Conservation (phyloP, 116 monocot species). For the Dioscorea cayenensis region DNA sequence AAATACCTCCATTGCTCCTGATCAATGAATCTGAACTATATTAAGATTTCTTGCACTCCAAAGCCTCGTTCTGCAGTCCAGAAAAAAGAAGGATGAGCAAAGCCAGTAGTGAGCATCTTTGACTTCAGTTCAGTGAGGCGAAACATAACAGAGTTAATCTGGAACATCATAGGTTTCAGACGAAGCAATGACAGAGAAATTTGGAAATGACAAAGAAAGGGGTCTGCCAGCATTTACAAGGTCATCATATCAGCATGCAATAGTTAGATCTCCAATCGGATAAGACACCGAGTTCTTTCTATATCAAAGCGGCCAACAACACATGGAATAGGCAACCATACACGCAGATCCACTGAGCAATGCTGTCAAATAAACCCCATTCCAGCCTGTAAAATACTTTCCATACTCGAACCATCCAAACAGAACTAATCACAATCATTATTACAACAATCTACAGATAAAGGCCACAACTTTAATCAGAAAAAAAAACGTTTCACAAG, state of each 20-base stretch:
- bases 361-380: too few species aligned
- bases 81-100: not conserved
- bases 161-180: not conserved
- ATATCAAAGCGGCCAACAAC: too few species aligned
- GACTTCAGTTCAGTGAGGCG: not conserved
- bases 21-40: not conserved
- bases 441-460: too few species aligned
- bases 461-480: too few species aligned
- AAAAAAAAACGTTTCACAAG: not conserved
- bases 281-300: too few species aligned
- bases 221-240: too few species aligned
- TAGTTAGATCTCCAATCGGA: not conserved
- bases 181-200: not conserved
- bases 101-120: not conserved
- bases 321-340: too few species aligned
- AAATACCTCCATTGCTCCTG: constrained; percentile 78
- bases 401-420: too few species aligned
- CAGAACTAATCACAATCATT: too few species aligned
- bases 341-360: too few species aligned
- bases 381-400: too few species aligned
- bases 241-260: not conserved
- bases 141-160: not conserved
- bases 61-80: constrained; percentile 8
- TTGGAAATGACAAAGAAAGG: not conserved
- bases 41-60: not conserved